Evolutionary conservation across 2,329 filamentous ascomycete species (phyloP).

Genomic region (Trichoderma asperellum): DNA sequence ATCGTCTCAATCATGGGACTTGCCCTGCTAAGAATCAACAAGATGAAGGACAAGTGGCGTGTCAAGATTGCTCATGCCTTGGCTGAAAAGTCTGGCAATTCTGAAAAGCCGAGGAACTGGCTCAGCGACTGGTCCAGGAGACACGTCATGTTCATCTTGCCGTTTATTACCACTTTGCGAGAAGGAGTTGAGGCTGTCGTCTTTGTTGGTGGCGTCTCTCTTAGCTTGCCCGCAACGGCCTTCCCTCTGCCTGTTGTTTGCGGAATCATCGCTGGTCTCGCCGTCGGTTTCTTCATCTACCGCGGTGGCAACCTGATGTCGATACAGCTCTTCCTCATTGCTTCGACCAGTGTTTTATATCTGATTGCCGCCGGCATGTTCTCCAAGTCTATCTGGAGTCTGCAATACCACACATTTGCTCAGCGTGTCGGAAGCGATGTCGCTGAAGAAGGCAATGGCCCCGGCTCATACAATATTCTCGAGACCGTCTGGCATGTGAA

Average conservation of each 20-base stretch:
- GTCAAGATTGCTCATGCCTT: conserved; percentile 71
- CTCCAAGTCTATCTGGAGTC: conserved; percentile 72
- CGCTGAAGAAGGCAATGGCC: conserved; percentile 55
- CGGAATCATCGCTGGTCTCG: conserved; percentile 64
- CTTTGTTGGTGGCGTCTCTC: conserved; percentile 77
- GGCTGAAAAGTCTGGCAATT: conserved; percentile 49
- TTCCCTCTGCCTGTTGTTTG: conserved; percentile 72
- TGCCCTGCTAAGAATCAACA: conserved; percentile 73
- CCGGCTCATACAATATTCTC: conserved; percentile 77
- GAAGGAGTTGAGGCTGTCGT: conserved; percentile 79
- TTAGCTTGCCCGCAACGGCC: conserved; percentile 67
- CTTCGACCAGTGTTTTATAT: conserved; percentile 79
- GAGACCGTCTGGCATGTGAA: conserved; percentile 83
- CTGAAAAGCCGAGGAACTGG: conserved; percentile 40
- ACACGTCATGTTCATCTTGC: conserved; percentile 77
- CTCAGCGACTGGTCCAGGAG: conserved; percentile 63
- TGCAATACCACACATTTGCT: conserved; percentile 64
- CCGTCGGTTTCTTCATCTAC: conserved; percentile 73
- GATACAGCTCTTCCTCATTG: conserved; percentile 72
- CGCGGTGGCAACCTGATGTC: conserved; percentile 39
- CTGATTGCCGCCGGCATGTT: conserved; percentile 81
- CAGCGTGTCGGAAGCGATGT: conserved; percentile 60
- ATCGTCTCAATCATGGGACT: conserved; percentile 76
- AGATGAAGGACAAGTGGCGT: conserved; percentile 78
- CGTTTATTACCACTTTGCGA: conserved; percentile 76